Base-by-base conservation (phyloP, 805 yeast genomes). In the Zygotorulaspora danielsina region DNA sequence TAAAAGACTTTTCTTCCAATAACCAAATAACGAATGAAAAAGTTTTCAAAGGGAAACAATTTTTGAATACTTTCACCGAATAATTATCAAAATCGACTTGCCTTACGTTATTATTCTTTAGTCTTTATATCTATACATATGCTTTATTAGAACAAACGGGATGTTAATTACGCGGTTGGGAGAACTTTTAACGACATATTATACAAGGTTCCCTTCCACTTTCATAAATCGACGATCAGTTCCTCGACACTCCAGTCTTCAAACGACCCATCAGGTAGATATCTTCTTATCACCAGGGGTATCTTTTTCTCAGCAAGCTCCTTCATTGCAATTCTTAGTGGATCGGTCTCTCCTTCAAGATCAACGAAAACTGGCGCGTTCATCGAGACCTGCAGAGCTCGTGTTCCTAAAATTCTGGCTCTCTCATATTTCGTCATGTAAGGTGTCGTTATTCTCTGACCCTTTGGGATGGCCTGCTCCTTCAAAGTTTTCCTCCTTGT, bases 171-270 rank as follows among this genome's bases (percentile, higher is more conserved):
- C 8, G 17, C 12, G 15, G 12, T 27, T 8, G 11, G 12, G 12
- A 4, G 18, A 27, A 27, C 15, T 27, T 15, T 5, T 16, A 7
- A 16, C 32, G 25, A 33, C 37, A 32, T 41, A 41, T 11, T 41
- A 41, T 41, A 41, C 44, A 41, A 36, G 16, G 35, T 33, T 32
- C 22, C 28, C 19, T 32, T 28, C 32, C 25, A 24, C n/a, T 26
- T 40, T 58, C 67, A 78, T 56, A 72, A 78, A 63, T 93, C 97
- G 41, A 89, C 85, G 59, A 93, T 89, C 58, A 93, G 75, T 67
- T 93, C 98, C 64, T 93, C 97, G 57, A 96, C 93, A 38, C 96
- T 95, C 98, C 98, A 93, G 62, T 93, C 98, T 68, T 93, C 98
- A 57, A 79, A 90, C 38, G 94, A 78, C 5, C 97, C 96, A 61